phyloP scores from a whole-genome alignment of 2,329 filamentous ascomycete genomes.

The Tolypocladium pustulatum region DNA sequence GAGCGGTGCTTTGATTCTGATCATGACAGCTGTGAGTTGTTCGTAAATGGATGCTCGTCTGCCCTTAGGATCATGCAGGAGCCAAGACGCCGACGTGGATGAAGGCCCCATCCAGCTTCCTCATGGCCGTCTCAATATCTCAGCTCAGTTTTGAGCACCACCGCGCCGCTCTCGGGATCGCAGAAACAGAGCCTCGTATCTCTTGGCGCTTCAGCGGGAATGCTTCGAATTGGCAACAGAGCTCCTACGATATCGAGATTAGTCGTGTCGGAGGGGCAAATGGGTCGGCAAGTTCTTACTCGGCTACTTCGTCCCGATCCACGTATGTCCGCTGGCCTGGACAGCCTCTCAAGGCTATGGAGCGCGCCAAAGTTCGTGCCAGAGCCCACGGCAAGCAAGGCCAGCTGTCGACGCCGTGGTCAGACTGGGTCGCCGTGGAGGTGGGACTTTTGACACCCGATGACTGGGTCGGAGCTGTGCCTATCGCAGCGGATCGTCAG shows the following conservation, averaged over 20 bases:
- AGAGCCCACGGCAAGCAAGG: slow-evolving; percentile 17
- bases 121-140: slow-evolving; percentile 28
- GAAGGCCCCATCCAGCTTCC: not conserved
- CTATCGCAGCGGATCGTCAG: slow-evolving; percentile 19
- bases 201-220: slow-evolving; percentile 34
- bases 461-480: slow-evolving; percentile 18
- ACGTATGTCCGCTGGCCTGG: slow-evolving; percentile 21
- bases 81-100: not conserved
- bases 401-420: slow-evolving; percentile 13
- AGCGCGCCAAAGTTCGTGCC: slow-evolving; percentile 22
- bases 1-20: no score
- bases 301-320: slow-evolving; percentile 25
- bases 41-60: not conserved
- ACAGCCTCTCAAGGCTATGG: slow-evolving; percentile 16
- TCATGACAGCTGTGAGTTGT: not conserved
- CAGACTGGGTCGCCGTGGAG: slow-evolving; percentile 21
- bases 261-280: slow-evolving; percentile 6
- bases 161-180: slow-evolving; percentile 29
- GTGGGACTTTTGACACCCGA: slow-evolving; percentile 18
- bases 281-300: slow-evolving; percentile 10
- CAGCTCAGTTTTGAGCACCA: slow-evolving; percentile 32
- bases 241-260: slow-evolving; percentile 32
- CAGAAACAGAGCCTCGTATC: slow-evolving; percentile 30
- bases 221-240: slow-evolving; percentile 29
- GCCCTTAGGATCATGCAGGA: not conserved